phyloP scores from a whole-genome alignment of 1,284 basidiomycete genomes.

The Austroboletus olivaceoglutinosus region DNA sequence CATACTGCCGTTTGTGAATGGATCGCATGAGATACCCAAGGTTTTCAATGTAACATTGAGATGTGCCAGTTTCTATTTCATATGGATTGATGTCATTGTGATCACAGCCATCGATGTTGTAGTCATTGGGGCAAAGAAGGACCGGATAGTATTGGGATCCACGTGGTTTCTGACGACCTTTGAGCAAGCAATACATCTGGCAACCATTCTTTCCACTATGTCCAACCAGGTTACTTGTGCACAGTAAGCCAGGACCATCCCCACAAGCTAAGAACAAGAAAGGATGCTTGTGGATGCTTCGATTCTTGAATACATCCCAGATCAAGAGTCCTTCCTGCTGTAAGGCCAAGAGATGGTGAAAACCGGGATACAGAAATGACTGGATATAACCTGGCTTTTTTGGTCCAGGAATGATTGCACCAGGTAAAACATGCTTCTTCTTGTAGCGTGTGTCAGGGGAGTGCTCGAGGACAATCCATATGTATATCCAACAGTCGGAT shows the following conservation, averaged over 20 bases:
- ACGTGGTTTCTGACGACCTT: background rate
- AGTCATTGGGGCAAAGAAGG: background rate
- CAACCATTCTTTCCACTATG: background rate
- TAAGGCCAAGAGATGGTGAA: too few relatives aligned
- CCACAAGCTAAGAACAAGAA: too few relatives aligned
- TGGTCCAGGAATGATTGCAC: too few relatives aligned
- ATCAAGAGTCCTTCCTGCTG: too few relatives aligned
- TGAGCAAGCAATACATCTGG: background rate
- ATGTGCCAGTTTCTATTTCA: background rate
- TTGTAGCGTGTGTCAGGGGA: background rate
- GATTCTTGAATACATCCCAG: too few relatives aligned
- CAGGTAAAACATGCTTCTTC: too few relatives aligned
- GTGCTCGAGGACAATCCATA: slow-evolving; percentile 3
- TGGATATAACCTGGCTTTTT: too few relatives aligned
- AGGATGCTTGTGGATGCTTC: too few relatives aligned
- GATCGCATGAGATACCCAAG: background rate
- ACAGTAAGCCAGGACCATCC: background rate
- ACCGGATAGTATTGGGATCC: slow-evolving; percentile 1
- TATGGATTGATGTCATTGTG: background rate
- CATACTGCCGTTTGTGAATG: too few relatives aligned
- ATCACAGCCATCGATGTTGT: background rate
- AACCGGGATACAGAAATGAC: too few relatives aligned
- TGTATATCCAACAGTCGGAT: slow-evolving; percentile 7
- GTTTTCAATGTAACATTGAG: background rate
- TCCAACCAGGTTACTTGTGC: background rate